Conservation (phyloP, 352 stramenopile species). For the Phytopythium ostracodes region DNA sequence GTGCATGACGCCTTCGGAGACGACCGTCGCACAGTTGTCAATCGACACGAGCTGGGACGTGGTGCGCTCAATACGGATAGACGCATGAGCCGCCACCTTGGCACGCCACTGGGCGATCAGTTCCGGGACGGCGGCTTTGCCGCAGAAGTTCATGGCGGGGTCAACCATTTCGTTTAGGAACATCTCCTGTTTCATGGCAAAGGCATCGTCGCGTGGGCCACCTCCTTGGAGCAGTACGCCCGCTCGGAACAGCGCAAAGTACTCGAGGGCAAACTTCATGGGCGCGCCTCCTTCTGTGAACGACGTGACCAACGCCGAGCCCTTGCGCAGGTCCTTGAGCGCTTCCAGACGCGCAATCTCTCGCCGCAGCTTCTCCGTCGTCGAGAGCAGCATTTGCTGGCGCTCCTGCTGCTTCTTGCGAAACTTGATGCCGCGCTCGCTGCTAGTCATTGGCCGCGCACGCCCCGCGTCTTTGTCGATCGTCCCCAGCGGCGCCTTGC, state of each 20-base stretch:
- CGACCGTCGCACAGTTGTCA: constrained; percentile 24
- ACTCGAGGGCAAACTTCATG: constrained; percentile 29
- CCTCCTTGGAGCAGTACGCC: constrained; percentile 15
- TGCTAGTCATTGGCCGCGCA: constrained; percentile 15
- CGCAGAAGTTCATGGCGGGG: constrained; percentile 18
- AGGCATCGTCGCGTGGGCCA: not conserved
- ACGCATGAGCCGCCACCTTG: constrained; percentile 29
- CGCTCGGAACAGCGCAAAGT: constrained; percentile 30
- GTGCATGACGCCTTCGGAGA: constrained; percentile 29
- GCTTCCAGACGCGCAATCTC: constrained; percentile 22
- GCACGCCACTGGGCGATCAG: constrained; percentile 26
- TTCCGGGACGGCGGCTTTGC: constrained; percentile 15
- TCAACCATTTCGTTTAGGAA: constrained; percentile 27
- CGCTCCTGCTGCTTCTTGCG: constrained; percentile 19
- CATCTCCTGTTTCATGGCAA: constrained; percentile 11
- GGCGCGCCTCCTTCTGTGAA: constrained; percentile 15
- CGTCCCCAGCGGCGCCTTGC: not conserved
- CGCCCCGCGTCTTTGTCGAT: too few relatives aligned
- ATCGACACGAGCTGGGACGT: constrained; percentile 22
- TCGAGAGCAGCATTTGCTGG: constrained; percentile 12
- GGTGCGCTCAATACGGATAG: constrained; percentile 22
- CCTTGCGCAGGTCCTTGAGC: constrained; percentile 17
- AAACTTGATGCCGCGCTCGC: constrained; percentile 26
- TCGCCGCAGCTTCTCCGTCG: constrained; percentile 17
- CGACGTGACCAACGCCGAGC: constrained; percentile 16